Base-by-base conservation (phyloP, 176 grass and related monocot species). In the Oryza nivara region DNA sequence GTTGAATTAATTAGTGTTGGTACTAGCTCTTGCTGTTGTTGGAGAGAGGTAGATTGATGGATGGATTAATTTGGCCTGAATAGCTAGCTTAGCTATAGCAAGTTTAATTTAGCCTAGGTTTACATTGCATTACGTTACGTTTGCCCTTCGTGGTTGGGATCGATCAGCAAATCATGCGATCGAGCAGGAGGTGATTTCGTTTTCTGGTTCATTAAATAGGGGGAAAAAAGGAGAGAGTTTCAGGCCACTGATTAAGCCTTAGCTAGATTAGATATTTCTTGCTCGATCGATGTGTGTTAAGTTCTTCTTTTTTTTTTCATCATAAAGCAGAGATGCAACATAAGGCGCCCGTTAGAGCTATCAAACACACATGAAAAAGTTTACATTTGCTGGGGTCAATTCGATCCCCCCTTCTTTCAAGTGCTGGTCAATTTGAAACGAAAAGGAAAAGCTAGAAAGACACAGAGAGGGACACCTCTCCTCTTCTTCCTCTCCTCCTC, bases 381-480 rank as follows among this genome's bases (percentile, higher is more conserved):
- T 74, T 40, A n/a, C n/a, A 73, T 67, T 78, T 85, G 72, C 48
- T 2, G 34, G 19, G 83, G 88, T 75, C 65, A 46, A 70, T 66
- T 86, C 56, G 28, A 28, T 5, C 64, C 68, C 43, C 28, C 2
- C 28, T 28, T 60, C 73, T 80, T 83, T 87, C 70, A 32, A 91
- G 88, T 97, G 95, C 88, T 68, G 73, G 90, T 94, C 92, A 91
- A 94, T 94, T 94, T 86, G 84, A 81, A 85, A 89, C 65, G 84
- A 80, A 86, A 92, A 89, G 72, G 80, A 89, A 92, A 86, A 84
- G 80, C 78, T 85, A 68, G 86, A 92, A 88, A 92, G 82, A 86
- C 73, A 72, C 73, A 74, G 78, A 88, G 90, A 86, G 87, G 75
- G 87, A 89, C 87, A 70, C 74, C 74, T 83, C 74, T 32, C 30